Conservation (phyloP, 352 stramenopile genomes). For the Globisporangium canariense region DNA sequence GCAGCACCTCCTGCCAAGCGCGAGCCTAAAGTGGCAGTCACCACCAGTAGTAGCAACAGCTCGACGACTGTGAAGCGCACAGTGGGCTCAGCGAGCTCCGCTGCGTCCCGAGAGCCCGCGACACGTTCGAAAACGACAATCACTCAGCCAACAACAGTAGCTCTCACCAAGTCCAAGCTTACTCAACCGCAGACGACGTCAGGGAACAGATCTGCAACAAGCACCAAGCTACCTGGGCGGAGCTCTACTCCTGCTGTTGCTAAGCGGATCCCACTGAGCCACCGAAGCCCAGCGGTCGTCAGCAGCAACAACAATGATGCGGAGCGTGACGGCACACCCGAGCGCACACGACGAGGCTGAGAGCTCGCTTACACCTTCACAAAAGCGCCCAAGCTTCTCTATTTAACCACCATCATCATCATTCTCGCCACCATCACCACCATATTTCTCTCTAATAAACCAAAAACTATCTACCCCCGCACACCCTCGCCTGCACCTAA, state of each 20-base stretch:
- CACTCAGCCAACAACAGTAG: neutral
- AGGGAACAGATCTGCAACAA: neutral
- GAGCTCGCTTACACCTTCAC: neutral
- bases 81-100: slow-evolving; percentile 7
- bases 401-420: slow-evolving; percentile 2
- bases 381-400: neutral
- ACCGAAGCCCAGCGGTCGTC: slow-evolving; percentile 8
- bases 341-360: slow-evolving; percentile 18
- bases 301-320: slow-evolving; percentile 27
- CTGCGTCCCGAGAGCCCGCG: neutral
- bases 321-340: slow-evolving; percentile 23
- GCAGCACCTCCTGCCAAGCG: neutral
- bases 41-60: neutral
- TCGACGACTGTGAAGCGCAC: neutral
- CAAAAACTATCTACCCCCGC: neutral
- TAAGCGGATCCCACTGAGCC: slow-evolving; percentile 12
- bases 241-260: neutral
- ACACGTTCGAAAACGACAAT: neutral
- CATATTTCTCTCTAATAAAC: neutral
- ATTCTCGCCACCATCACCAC: neutral
- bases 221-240: neutral
- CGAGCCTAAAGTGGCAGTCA: neutral
- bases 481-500: neutral
- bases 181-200: neutral
- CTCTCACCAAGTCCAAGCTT: neutral